phyloP scores from a whole-genome alignment of 345 rosid species.

The Salix koriyanagi region DNA sequence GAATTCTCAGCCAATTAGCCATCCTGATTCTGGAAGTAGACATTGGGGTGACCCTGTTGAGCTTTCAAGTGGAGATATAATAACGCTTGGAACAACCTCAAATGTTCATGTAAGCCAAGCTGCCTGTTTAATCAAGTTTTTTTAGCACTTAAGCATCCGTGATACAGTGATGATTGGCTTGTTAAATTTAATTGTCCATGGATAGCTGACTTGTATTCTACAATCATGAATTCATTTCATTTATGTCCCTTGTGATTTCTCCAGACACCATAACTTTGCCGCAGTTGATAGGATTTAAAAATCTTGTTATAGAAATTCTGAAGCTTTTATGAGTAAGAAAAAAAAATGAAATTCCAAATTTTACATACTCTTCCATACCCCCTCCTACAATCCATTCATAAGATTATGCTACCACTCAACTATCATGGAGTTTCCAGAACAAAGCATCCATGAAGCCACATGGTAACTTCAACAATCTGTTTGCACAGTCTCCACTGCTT shows the following conservation, averaged over 20 bases:
- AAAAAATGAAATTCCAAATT: not conserved
- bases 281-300: not conserved
- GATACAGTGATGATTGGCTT: not conserved
- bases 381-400: not conserved
- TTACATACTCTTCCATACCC: not conserved
- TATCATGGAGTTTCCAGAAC: not conserved
- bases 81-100: conserved; percentile 86
- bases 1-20: conserved; percentile 63
- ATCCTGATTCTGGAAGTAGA: conserved; percentile 66
- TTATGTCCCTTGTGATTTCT: not conserved
- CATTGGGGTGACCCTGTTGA: conserved; percentile 71
- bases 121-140: not conserved
- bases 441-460: not conserved
- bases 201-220: not conserved
- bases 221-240: not conserved
- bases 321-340: not conserved
- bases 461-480: not conserved
- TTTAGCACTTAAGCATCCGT: not conserved
- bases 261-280: not conserved
- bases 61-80: conserved; percentile 73
- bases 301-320: not conserved
- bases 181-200: not conserved
- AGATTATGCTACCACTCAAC: not conserved
- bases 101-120: conserved; percentile 55
- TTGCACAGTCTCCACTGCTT: not conserved